These are phyloP conservation scores for Parmelia sp. DNA, from an alignment of 495 filamentous ascomycete genomes.

Conservation along the genomic window DNA sequence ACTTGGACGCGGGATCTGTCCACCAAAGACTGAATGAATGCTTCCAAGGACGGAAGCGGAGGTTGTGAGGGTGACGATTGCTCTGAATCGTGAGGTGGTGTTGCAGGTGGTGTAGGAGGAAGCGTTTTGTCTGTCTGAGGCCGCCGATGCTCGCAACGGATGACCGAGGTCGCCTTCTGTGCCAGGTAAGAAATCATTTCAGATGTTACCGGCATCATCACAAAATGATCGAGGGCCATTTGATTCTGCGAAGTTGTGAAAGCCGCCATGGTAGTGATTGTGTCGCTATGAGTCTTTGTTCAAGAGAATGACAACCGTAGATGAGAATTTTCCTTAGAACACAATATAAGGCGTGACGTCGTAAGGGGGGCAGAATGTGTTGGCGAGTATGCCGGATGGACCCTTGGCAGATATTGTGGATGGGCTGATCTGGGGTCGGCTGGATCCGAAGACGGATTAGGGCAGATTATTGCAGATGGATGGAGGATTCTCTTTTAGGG, in stretches of 20 bases:
- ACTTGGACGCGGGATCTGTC: conserved; percentile 93
- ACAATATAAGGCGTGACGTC: conserved; percentile 13
- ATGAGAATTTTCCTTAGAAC: conserved; percentile 12
- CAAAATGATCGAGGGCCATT: conserved; percentile 81
- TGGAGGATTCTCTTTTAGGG: conserved; percentile 17
- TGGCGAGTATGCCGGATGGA: conserved; percentile 12
- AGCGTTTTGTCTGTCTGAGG: conserved; percentile 50
- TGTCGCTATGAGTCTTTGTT: background rate
- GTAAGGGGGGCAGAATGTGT: conserved; percentile 8
- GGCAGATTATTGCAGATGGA: conserved; percentile 14
- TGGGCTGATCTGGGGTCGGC: conserved; percentile 18
- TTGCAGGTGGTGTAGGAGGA: conserved; percentile 61
- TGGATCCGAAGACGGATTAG: conserved; percentile 16
- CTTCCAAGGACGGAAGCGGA: conserved; percentile 68
- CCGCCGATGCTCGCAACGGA: conserved; percentile 69
- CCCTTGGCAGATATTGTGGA: conserved; percentile 7
- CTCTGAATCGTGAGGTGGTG: conserved; percentile 53
- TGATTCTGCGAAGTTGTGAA: conserved; percentile 53
- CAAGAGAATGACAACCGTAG: background rate
- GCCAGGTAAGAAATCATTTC: conserved; percentile 86
- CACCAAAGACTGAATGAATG: conserved; percentile 86
- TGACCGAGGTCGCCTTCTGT: conserved; percentile 74
- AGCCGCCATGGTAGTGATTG: conserved; percentile 34
- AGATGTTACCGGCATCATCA: conserved; percentile 69
- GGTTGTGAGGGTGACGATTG: conserved; percentile 38